A percentile compares a stretch with the other conserved stretches of the same genome.
Conservation (phyloP, 768 basidiomycete species). For the Lentinula boryana region DNA sequence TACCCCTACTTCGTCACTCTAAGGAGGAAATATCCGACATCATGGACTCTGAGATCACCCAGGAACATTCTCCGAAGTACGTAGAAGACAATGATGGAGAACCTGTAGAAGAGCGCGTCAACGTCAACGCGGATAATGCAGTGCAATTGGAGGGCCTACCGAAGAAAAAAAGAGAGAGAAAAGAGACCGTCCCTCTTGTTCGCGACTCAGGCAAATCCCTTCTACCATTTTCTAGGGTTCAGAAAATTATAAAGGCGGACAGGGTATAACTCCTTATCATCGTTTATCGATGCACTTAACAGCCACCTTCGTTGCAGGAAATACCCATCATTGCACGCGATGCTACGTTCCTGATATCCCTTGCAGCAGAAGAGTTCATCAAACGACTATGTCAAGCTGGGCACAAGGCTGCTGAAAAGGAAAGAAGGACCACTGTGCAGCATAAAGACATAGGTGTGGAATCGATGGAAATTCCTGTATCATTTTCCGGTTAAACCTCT, state of each 20-base stretch:
- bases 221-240: slow-evolving; percentile 5
- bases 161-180: slow-evolving; percentile 4
- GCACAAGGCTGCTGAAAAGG: slow-evolving; percentile 63
- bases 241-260: slow-evolving; percentile 64
- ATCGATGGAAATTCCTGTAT: background rate
- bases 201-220: slow-evolving; percentile 3
- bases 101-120: background rate
- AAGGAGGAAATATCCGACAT: background rate
- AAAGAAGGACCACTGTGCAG: slow-evolving; percentile 71
- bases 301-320: slow-evolving; percentile 39
- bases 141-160: background rate
- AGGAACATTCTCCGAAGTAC: background rate
- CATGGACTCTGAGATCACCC: background rate
- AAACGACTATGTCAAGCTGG: slow-evolving; percentile 66
- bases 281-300: background rate
- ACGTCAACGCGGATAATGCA: background rate
- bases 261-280: slow-evolving; percentile 35
- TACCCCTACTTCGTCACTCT: background rate
- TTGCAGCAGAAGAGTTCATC: slow-evolving; percentile 88
- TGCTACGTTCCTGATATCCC: slow-evolving; percentile 70
- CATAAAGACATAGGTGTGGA: slow-evolving; percentile 71
- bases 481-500: background rate
- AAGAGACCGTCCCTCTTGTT: background rate
- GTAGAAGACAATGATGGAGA: background rate
- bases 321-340: slow-evolving; percentile 73